Base-by-base conservation (phyloP, 768 basidiomycete species). In the Boletellus ananiceps region DNA sequence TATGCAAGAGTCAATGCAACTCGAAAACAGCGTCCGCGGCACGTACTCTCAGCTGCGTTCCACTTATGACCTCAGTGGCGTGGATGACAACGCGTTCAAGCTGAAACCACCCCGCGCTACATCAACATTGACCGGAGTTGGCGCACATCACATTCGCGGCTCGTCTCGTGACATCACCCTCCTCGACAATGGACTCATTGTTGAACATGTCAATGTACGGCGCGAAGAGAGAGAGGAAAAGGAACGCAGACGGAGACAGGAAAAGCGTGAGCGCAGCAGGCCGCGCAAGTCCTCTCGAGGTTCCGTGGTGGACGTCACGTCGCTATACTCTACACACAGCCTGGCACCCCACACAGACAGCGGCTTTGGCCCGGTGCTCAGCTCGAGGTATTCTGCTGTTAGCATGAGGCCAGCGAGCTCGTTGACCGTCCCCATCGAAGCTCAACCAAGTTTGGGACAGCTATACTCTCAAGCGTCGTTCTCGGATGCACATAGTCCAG, bases 151-250 rank as follows among this genome's bases (percentile, higher is more conserved):
- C 40, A 68, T 69, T 23, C 78, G 77, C 27, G 74, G 71, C 18
- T 77, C 81, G 46, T 82, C 82, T 35, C 79, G 86, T 31, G 86
- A 92, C 47, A 76, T 89, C 13, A 88, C 89, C 0, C 71, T 93
- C 9, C 78, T 94, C 18, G 86, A 92, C 66, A 93, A 89, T 55
- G 90, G 90, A 3, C 83, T 93, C 77, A 88, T 92, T 45, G 84
- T 93, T 8, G 92, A 94, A 58, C 86, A 88, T 52, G 86, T 93
- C 33, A 81, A 93, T 65, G 80, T 93, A 16, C 80, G 83, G 29
- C 83, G 75, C 54, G 88, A 90, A 66, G 89, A 89, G 65, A 79
- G 72, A 50, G 88, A 88, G 55, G 86, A 82, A 33, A 78, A 79
- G 38, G 84, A 88, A 38, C 81, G 86, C 23, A 74, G 76, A 50